phyloP scores from a whole-genome alignment of 495 filamentous ascomycete genomes.

The Neurospora sp. region DNA sequence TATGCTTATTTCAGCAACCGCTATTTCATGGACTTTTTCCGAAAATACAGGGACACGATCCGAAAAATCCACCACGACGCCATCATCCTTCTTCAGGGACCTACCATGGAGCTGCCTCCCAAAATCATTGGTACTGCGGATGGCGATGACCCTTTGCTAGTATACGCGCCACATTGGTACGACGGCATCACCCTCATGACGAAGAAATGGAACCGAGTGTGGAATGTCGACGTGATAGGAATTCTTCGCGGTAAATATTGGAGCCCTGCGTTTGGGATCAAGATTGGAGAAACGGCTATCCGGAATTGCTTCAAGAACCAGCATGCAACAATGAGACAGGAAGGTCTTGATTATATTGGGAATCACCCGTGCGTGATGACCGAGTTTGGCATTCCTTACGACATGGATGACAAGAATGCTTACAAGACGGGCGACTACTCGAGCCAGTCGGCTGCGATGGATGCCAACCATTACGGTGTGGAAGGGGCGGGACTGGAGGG shows the following conservation, averaged over 20 bases:
- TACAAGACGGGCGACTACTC: constrained; percentile 96
- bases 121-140: constrained; percentile 77
- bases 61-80: constrained; percentile 63
- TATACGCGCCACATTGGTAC: constrained; percentile 92
- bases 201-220: constrained; percentile 95
- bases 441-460: constrained; percentile 88
- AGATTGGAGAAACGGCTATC: constrained; percentile 89
- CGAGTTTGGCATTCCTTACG: constrained; percentile 95
- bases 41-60: constrained; percentile 63
- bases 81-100: constrained; percentile 86
- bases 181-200: constrained; percentile 94
- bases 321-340: constrained; percentile 73
- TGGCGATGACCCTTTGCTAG: constrained; percentile 72
- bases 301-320: constrained; percentile 90
- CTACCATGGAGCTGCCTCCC: constrained; percentile 85
- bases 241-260: constrained; percentile 81
- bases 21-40: constrained; percentile 80
- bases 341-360: constrained; percentile 86
- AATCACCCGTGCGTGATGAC: constrained; percentile 83
- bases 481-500: constrained; percentile 74
- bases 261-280: constrained; percentile 80
- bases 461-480: constrained; percentile 90
- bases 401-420: constrained; percentile 93
- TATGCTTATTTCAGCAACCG: constrained; percentile 80
- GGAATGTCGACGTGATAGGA: constrained; percentile 94